Percentiles rank a stretch among this genome's conserved stretches.
phyloP scores from a whole-genome alignment of 2,329 filamentous ascomycete genomes.

The Paraphoma chrysanthemicola region DNA sequence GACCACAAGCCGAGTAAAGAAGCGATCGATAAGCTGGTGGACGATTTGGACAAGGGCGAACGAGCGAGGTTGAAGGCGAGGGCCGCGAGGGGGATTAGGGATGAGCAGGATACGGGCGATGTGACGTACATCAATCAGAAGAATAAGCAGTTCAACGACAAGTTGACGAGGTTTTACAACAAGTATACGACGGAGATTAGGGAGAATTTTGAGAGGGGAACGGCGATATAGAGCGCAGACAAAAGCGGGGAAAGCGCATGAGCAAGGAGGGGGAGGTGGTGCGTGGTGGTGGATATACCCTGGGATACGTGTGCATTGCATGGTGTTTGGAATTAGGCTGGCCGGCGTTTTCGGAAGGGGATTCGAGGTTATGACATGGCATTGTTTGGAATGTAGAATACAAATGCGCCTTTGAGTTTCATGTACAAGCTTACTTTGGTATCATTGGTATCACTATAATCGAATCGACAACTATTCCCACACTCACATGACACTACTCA shows the following conservation, averaged over 20 bases:
- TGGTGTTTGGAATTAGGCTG: constrained; percentile 3
- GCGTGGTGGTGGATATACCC: constrained; percentile 32
- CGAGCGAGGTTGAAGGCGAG: constrained; percentile 86
- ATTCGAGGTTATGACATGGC: neutral
- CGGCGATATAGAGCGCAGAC: constrained; percentile 72
- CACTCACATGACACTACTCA: constrained; percentile 46
- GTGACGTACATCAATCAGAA: constrained; percentile 99
- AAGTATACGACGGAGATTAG: constrained; percentile 97
- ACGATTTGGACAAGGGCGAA: constrained; percentile 86
- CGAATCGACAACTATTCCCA: neutral
- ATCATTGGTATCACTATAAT: neutral
- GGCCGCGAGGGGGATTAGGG: constrained; percentile 74
- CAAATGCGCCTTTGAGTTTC: neutral
- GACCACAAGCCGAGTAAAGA: constrained; percentile 88
- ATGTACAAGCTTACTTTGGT: neutral
- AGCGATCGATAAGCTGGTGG: constrained; percentile 85
- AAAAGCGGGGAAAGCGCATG: neutral
- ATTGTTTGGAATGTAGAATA: neutral
- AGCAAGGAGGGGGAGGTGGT: neutral
- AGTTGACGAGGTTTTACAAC: constrained; percentile 94
- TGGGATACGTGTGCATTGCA: constrained; percentile 12
- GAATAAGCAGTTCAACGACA: constrained; percentile 99
- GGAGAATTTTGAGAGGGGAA: constrained; percentile 96
- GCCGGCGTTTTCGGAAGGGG: neutral
- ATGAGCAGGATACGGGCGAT: constrained; percentile 79